Base-by-base conservation (phyloP, 192 early-diverging fungal species). In the Helicostylum pulchrum region DNA sequence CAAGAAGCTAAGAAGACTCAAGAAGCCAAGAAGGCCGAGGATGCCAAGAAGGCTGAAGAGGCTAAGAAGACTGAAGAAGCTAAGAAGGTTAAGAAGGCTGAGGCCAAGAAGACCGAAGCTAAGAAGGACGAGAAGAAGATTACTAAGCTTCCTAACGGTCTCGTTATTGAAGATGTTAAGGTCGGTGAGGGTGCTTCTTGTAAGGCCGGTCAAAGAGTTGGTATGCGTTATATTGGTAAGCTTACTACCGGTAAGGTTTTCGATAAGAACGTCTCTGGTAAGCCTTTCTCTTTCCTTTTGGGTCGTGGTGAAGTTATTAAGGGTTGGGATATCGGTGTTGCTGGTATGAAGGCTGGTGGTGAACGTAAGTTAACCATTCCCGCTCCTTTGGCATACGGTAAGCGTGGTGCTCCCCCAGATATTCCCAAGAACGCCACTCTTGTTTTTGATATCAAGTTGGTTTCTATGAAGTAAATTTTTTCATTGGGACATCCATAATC, bases 161-260 rank as follows among this genome's bases (percentile, higher is more conserved):
- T 98, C 9, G 70, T 85, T n/a, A 88, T 91, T 30, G 93, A 94
- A 73, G 91, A 95, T 68, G 71, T 83, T 49, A 86, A 78, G 67
- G 45, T 68, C 30, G 80, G 80, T 20, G 67, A 65, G 0, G 78
- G 78, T 36, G 68, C 71, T 15, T 73, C 67, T 26, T 78, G 76
- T 10, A 83, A 83, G 72, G 44, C 46, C 32, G 81, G 81, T 1
- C 73, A 80, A 51, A 73, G 77, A 57, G 73, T 90, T 60, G 83
- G 84, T 57, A 91, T 97, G 78, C 90, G 94, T 75, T 98, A 98
- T 84, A 92, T 98, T 73, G 96, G 96, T 62, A 90, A 87, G 73
- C 81, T 98, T 51, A 81, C 77, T 60, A 94, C 83, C 80, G 96
- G 96, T 70, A 97, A 73, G 66, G 91, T 95, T 21, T 98, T 98